A percentile compares a stretch with the other conserved stretches of the same genome.
Conservation (phyloP, 1,284 basidiomycete species). For the Sparassis latifolia region DNA sequence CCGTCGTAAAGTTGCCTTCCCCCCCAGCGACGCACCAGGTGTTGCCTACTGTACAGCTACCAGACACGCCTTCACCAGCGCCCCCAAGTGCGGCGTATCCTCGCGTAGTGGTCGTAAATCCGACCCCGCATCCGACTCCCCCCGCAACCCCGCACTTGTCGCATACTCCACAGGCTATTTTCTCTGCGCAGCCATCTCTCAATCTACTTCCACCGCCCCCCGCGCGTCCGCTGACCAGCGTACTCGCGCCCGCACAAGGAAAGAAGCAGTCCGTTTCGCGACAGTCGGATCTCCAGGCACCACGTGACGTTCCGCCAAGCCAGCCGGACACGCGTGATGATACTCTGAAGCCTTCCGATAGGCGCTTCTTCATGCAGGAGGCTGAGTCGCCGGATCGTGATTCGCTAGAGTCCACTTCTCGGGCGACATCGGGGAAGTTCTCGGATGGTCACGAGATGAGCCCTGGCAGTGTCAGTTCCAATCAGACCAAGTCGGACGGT, state of each 20-base stretch:
- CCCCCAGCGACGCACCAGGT: slow-evolving; percentile 3
- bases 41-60: slow-evolving; percentile 12
- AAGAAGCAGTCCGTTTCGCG: too few relatives aligned
- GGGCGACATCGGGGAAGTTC: slow-evolving; percentile 17
- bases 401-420: slow-evolving; percentile 24
- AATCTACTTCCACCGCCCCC: slow-evolving; percentile 21
- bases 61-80: slow-evolving; percentile 23
- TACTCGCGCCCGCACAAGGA: too few relatives aligned
- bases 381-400: slow-evolving; percentile 33
- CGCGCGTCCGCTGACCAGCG: slow-evolving; percentile 10
- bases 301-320: too few relatives aligned
- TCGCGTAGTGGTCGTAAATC: slow-evolving; percentile 48
- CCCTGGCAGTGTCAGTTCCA: slow-evolving; percentile 32
- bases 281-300: too few relatives aligned
- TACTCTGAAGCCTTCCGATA: slow-evolving; percentile 30
- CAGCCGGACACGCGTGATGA: slow-evolving; percentile 18
- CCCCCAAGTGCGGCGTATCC: slow-evolving; percentile 30
- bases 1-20: not conserved
- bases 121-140: slow-evolving; percentile 51
- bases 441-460: slow-evolving; percentile 25
- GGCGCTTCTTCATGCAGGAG: slow-evolving; percentile 38
- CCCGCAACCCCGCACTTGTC: slow-evolving; percentile 39
- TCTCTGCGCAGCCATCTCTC: slow-evolving; percentile 12
- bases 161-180: slow-evolving; percentile 8
- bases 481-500: slow-evolving; percentile 28